Evolutionary conservation across 2,329 filamentous ascomycete genomes (phyloP).

Genomic region (Talaromyces sp.): DNA sequence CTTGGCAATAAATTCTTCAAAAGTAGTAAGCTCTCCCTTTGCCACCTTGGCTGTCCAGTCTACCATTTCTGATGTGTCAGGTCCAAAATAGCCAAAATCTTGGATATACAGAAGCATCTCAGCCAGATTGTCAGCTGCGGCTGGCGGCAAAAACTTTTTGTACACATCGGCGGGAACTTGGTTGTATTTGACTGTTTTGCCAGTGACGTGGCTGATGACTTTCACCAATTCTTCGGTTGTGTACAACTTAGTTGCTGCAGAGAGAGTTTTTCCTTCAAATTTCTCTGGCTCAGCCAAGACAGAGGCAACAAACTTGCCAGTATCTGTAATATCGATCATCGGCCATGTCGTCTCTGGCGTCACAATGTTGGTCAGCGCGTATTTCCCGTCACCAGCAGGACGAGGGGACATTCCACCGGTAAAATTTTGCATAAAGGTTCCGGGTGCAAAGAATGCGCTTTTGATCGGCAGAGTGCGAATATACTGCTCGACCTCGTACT

Average conservation of each 20-base stretch:
- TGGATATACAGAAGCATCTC: conserved; percentile 24
- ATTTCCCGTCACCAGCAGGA: conserved; percentile 21
- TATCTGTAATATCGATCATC: conserved; percentile 31
- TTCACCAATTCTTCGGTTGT: conserved; percentile 24
- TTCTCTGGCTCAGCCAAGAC: conserved; percentile 32
- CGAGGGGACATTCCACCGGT: conserved; percentile 15
- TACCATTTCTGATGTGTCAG: neutral
- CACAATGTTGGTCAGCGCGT: conserved; percentile 16
- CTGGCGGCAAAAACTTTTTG: conserved; percentile 14
- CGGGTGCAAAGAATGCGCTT: conserved; percentile 50
- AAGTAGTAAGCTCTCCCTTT: neutral
- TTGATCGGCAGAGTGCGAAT: conserved; percentile 45
- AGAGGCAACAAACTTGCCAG: conserved; percentile 28
- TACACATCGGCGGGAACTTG: conserved; percentile 20
- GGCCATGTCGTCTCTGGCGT: conserved; percentile 22
- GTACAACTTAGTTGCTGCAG: conserved; percentile 29
- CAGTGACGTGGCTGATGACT: conserved; percentile 28
- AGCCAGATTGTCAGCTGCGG: conserved; percentile 12
- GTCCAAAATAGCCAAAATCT: conserved; percentile 29
- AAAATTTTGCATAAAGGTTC: conserved; percentile 52
- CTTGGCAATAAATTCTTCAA: neutral
- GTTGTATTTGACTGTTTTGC: conserved; percentile 31
- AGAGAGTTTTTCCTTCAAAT: conserved; percentile 31
- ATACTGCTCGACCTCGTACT: conserved; percentile 53
- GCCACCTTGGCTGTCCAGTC: neutral